Evolutionary conservation across 306 rosid species (phyloP).

Genomic region (Arachis hypogaea): DNA sequence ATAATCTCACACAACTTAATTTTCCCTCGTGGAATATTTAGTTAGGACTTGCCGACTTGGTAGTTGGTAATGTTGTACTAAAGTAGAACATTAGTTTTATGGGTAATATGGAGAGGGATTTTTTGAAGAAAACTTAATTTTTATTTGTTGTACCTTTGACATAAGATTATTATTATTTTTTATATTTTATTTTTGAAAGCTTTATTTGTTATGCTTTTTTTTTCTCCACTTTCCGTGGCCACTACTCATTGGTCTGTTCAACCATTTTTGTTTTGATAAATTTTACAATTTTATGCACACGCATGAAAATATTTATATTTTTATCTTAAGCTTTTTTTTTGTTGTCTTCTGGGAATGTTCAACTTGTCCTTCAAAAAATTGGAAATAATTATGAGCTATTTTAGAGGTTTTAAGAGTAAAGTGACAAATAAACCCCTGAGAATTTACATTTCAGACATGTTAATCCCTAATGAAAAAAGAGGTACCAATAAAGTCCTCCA

Average conservation of each 20-base stretch:
- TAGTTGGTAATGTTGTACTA: background rate
- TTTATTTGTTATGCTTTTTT: background rate
- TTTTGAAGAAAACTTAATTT: background rate
- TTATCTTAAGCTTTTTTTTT: background rate
- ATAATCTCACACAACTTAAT: conserved; percentile 1
- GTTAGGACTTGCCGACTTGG: background rate
- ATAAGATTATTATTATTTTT: background rate
- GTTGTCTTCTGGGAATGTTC: conserved; percentile 7
- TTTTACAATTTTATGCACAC: background rate
- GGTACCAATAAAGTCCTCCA: too few relatives aligned
- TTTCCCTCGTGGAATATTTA: background rate
- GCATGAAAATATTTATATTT: background rate
- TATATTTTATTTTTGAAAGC: background rate
- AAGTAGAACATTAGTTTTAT: background rate
- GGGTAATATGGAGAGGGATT: conserved; percentile 20
- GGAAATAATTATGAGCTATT: conserved; percentile 2
- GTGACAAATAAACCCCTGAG: too few relatives aligned
- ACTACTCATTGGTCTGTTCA: background rate
- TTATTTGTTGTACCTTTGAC: too few relatives aligned
- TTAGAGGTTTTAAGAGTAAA: background rate
- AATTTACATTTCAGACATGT: too few relatives aligned
- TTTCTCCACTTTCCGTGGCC: conserved; percentile 1
- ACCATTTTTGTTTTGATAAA: background rate
- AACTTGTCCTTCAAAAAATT: conserved; percentile 9
- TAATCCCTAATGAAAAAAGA: too few relatives aligned